Base-by-base conservation (phyloP, 805 yeast species). In the Nakazawaea ishiwadae region DNA sequence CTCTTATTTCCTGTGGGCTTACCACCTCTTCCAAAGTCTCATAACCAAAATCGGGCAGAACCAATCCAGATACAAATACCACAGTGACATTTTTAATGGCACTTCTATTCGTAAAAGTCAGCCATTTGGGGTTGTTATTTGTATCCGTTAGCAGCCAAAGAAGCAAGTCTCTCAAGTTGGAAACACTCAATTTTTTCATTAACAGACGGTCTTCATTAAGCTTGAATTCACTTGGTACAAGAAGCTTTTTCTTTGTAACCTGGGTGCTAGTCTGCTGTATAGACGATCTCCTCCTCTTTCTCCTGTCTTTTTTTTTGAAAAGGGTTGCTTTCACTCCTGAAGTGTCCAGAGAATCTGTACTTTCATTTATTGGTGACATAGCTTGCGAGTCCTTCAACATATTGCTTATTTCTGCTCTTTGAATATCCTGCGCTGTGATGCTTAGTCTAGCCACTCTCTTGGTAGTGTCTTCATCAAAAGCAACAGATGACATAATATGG, bases 61-160 rank as follows among this genome's bases (percentile, higher is more conserved):
- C 62, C 10, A 89, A 56, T 0, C 95, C 96, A 0, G 93, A 87
- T 4, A 78, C 73, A 39, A 79, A 63, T 4, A 85, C 57, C 18
- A 77, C 62, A 0, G 84, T 77, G 2, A 81, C 71, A 44, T 75
- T 77, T n/a, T 67, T 55, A 2, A 85, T 62, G 3, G 66, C 58
- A 16, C 55, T 51, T 36, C 75, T 62, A 48, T 82, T 79, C 2
- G 53, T 60, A 5, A 84, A 50, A 14, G 62, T 58, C n/a, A 74
- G 49, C 77, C 79, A 77, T 10, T 58, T 56, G 1, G 82, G 81
- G 1, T 65, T 56, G 29, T 58, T 58, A 35, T 66, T 58, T 5
- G 62, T 63, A 24, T 67, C 72, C 6, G 68, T 60, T 43, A 73
- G 52, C 5, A 68, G 49, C 51, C 63, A 71, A 11, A 73, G 49